Base-by-base conservation (phyloP, 2,329 filamentous ascomycete genomes). In the Epicoccum sorghinum region DNA sequence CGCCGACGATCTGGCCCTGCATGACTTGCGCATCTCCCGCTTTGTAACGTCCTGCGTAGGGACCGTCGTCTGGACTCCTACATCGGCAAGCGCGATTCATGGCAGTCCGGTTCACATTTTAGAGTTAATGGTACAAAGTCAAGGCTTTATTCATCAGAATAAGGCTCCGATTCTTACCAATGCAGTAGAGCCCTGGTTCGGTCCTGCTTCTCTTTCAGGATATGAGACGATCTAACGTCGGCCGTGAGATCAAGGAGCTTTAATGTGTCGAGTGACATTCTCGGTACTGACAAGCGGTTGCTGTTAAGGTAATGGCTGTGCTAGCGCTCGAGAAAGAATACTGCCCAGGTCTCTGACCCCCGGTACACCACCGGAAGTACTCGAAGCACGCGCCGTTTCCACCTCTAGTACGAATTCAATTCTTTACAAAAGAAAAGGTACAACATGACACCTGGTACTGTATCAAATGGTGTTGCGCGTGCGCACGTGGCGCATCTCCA, bases 401-500 rank as follows among this genome's bases (percentile, higher is more conserved):
- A 14, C 22, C 7, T 14, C n/a, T 3, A 29, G 18, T 18, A 29
- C 27, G 3, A 44, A 39, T 40, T 27, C n/a, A 25, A 18, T 18
- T 23, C 24, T 35, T 29, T 12, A n/a, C 32, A 22, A 27, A n/a
- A n/a, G 29, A 40, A 41, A 36, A 35, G 35, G 30, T 12, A 42
- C 30, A 35, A 42, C 10, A 23, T 47, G 24, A 42, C 46, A 40
- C 24, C 23, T 10, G 14, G 22, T 29, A 46, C 30, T 33, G 40
- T 36, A 45, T 30, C 12, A 39, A 32, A 41, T n/a, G 32, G 27
- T 45, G 40, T 45, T 49, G 45, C 40, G 30, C 24, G 24, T 41
- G 45, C 37, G 52, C 52, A 50, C 37, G 52, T 55, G 46, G 52
- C 52, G 52, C 52, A 41, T 32, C 46, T 55, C 52, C 46, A 55